Conservation (phyloP, 2,329 filamentous ascomycete genomes). For the Verticillium longisporum region DNA sequence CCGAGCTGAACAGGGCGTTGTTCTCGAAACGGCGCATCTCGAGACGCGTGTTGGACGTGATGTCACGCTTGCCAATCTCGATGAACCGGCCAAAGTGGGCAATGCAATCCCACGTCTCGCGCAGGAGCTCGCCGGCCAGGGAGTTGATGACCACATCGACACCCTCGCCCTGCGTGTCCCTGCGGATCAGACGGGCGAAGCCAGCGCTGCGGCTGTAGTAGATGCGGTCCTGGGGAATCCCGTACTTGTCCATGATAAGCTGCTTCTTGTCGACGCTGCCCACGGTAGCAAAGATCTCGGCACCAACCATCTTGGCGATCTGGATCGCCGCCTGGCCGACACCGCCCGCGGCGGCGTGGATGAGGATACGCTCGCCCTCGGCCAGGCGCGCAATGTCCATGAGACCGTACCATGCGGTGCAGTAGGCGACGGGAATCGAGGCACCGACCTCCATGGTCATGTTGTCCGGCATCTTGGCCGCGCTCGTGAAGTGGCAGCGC, state of each 20-base stretch:
- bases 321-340: constrained; percentile 14
- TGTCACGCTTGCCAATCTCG: constrained; percentile 25
- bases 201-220: neutral
- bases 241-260: neutral
- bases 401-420: constrained; percentile 13
- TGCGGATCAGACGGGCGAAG: neutral
- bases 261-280: constrained; percentile 4
- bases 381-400: constrained; percentile 16
- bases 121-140: constrained; percentile 19
- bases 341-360: constrained; percentile 17
- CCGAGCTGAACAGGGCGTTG: neutral
- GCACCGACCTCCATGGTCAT: constrained; percentile 5
- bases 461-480: neutral
- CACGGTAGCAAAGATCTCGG: constrained; percentile 18
- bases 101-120: neutral
- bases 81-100: constrained; percentile 19
- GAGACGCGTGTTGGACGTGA: constrained; percentile 20
- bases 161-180: neutral
- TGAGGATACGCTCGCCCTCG: constrained; percentile 13
- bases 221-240: neutral
- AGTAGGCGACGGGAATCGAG: neutral
- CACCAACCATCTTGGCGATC: neutral
- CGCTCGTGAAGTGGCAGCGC: constrained; percentile 5
- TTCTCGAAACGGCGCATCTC: constrained; percentile 3
- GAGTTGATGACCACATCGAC: constrained; percentile 11